Percentiles rank a stretch among this genome's conserved stretches.
These are phyloP conservation scores for Colletotrichum liriopes DNA, from an alignment of 2,329 filamentous ascomycete genomes.

Conservation along the genomic window DNA sequence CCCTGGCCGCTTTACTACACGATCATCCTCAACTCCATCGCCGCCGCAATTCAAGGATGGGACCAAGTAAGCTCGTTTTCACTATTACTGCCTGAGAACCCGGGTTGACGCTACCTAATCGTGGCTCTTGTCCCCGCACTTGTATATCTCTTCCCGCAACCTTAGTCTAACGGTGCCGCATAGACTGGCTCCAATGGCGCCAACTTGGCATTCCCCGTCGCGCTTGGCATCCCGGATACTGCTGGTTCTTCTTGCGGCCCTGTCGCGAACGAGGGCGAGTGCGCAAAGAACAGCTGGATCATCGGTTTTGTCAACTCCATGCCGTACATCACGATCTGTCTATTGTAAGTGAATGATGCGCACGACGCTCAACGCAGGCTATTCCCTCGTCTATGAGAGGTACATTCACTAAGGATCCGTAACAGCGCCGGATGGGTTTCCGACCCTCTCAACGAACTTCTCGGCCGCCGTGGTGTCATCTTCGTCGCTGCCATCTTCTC, in stretches of 20 bases:
- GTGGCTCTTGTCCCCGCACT: background rate
- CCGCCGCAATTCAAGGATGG: constrained; percentile 68
- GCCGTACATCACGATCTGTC: constrained; percentile 58
- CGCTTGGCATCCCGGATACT: constrained; percentile 59
- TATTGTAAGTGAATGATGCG: constrained; percentile 55
- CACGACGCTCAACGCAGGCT: background rate
- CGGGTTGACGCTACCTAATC: background rate
- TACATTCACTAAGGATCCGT: background rate
- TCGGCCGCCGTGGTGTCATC: constrained; percentile 76
- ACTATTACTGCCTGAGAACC: background rate
- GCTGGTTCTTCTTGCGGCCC: constrained; percentile 51
- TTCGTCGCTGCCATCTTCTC: constrained; percentile 76
- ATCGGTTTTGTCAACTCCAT: constrained; percentile 72
- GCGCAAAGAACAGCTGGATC: constrained; percentile 69
- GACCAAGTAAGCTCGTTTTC: constrained; percentile 52
- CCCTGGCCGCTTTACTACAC: constrained; percentile 66
- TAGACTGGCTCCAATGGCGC: constrained; percentile 64
- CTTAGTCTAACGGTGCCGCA: constrained; percentile 3
- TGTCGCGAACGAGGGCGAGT: constrained; percentile 54
- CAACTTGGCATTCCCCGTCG: constrained; percentile 61
- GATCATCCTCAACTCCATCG: constrained; percentile 66
- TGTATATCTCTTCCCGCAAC: background rate
- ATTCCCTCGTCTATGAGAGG: background rate
- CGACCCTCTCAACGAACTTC: constrained; percentile 71
- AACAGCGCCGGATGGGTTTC: constrained; percentile 72